These are phyloP conservation scores for Thelonectria blattea DNA, from an alignment of 2,329 filamentous ascomycete genomes.

Conservation along the genomic window DNA sequence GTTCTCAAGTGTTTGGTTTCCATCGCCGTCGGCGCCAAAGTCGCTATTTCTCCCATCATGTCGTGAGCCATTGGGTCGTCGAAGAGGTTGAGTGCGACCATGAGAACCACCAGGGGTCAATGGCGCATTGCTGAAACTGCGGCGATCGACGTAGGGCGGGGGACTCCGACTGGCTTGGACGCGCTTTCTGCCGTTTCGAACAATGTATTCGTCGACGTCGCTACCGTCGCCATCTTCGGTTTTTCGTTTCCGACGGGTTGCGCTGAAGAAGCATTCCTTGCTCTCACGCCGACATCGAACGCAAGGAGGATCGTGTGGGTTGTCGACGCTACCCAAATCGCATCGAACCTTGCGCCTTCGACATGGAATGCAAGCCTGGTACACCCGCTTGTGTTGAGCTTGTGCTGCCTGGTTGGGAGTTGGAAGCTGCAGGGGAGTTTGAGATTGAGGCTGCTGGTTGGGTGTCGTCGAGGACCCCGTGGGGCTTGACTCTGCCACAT, in stretches of 20 bases:
- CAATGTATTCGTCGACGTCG: slow-evolving; percentile 69
- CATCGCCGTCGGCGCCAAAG: slow-evolving; percentile 56
- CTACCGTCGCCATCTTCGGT: slow-evolving; percentile 62
- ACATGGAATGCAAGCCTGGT: slow-evolving; percentile 68
- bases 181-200: slow-evolving; percentile 77
- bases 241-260: slow-evolving; percentile 91
- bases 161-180: slow-evolving; percentile 55
- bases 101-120: slow-evolving; percentile 69
- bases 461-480: slow-evolving; percentile 32
- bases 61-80: slow-evolving; percentile 59
- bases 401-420: slow-evolving; percentile 26
- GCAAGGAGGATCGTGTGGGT: slow-evolving; percentile 91
- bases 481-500: slow-evolving; percentile 36
- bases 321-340: slow-evolving; percentile 80
- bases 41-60: slow-evolving; percentile 42
- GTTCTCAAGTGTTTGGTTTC: slow-evolving; percentile 68
- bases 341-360: slow-evolving; percentile 67
- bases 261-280: slow-evolving; percentile 97
- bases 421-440: slow-evolving; percentile 27
- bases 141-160: slow-evolving; percentile 51
- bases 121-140: slow-evolving; percentile 60
- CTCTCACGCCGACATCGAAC: slow-evolving; percentile 91
- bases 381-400: slow-evolving; percentile 64
- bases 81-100: slow-evolving; percentile 70
- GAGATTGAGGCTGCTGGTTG: slow-evolving; percentile 26